Evolutionary conservation across 371 early-diverging fungal species (phyloP).

Genomic region (Mortierella sp.): DNA sequence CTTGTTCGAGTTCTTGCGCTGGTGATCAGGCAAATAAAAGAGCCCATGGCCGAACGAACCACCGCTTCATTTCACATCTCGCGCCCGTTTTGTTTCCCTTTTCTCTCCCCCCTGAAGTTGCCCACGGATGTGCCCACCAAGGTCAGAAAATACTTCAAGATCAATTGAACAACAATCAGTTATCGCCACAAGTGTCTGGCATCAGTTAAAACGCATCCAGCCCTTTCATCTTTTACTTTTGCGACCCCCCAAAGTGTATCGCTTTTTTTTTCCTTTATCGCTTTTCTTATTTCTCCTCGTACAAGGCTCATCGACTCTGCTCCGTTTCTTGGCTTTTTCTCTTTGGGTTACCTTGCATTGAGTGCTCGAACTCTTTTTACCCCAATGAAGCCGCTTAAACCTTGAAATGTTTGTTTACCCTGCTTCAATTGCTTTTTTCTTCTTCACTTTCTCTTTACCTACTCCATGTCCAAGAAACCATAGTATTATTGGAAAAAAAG

Average conservation of each 20-base stretch:
- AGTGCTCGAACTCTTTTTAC: not conserved
- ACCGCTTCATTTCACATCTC: not conserved
- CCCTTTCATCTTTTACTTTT: not conserved
- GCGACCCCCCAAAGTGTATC: not conserved
- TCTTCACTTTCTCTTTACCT: not conserved
- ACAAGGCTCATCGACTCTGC: not conserved
- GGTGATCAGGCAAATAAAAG: not conserved
- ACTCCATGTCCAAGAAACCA: not conserved
- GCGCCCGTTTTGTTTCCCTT: not conserved
- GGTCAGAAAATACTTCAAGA: not conserved
- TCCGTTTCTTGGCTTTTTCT: not conserved
- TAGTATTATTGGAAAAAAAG: not conserved
- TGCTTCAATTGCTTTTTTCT: not conserved
- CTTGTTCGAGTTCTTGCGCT: not conserved
- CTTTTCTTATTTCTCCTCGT: not conserved
- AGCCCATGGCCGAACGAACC: not conserved
- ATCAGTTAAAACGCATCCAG: not conserved
- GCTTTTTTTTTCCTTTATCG: not conserved
- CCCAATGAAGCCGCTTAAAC: not conserved
- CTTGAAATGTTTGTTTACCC: not conserved
- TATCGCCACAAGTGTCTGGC: not conserved
- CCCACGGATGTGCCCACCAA: not conserved
- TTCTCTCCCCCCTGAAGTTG: not conserved
- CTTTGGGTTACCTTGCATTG: not conserved
- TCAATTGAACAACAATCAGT: not conserved